These are phyloP conservation scores for Graphiopsis chlorocephala DNA, from an alignment of 2,329 filamentous ascomycete species.

Conservation along the genomic window DNA sequence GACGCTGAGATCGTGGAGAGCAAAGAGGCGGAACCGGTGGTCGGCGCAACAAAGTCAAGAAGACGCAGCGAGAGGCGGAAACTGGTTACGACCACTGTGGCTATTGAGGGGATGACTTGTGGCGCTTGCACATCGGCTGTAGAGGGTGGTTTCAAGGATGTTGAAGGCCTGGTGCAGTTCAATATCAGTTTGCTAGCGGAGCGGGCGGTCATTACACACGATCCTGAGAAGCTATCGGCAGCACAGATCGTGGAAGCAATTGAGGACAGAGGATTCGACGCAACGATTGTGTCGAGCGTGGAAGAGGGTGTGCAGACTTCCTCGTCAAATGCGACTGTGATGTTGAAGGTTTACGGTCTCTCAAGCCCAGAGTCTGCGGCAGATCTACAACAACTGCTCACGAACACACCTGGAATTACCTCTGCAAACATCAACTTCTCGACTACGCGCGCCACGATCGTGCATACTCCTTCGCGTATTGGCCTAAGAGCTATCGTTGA, in stretches of 20 bases:
- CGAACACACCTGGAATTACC: conserved; percentile 65
- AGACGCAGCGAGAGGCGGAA: conserved; percentile 38
- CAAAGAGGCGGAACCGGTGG: conserved; percentile 44
- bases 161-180: conserved; percentile 80
- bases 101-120: conserved; percentile 96
- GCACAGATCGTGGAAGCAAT: conserved; percentile 79
- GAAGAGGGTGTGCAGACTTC: conserved; percentile 59
- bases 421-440: conserved; percentile 71
- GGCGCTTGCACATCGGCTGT: conserved; percentile 93
- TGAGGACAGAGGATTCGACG: conserved; percentile 87
- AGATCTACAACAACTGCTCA: conserved; percentile 66
- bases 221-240: conserved; percentile 66
- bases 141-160: conserved; percentile 72
- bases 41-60: conserved; percentile 32
- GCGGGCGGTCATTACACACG: conserved; percentile 82
- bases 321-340: conserved; percentile 58
- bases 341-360: conserved; percentile 82
- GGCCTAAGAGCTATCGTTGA: conserved; percentile 83
- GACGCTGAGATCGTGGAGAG: conserved; percentile 82
- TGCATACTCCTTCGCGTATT: conserved; percentile 67
- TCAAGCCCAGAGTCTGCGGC: conserved; percentile 69
- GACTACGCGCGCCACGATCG: conserved; percentile 71
- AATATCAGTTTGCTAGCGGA: conserved; percentile 94
- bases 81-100: conserved; percentile 72
- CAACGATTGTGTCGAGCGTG: conserved; percentile 70